phyloP scores from a whole-genome alignment of 257 asterid genomes.

The Solanum pennellii region DNA sequence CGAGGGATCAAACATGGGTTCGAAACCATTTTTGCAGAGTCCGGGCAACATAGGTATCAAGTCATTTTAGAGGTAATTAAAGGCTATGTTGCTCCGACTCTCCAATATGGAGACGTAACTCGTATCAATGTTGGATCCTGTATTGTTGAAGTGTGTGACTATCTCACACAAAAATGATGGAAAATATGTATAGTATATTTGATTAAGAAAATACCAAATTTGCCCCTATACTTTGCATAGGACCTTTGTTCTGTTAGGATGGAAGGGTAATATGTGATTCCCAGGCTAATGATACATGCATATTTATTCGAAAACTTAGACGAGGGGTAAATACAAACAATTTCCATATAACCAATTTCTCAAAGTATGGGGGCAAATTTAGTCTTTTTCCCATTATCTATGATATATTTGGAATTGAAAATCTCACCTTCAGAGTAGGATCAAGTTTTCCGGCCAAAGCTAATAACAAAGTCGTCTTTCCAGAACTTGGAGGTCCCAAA shows the following conservation, averaged over 20 bases:
- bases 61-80: too few relatives aligned
- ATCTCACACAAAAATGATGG: background rate
- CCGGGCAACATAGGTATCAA: too few relatives aligned
- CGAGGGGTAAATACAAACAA: background rate
- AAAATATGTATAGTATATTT: too few relatives aligned
- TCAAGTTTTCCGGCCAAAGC: slow-evolving; percentile 71
- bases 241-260: background rate
- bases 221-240: background rate
- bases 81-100: too few relatives aligned
- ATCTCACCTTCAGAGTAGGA: slow-evolving; percentile 25
- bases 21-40: too few relatives aligned
- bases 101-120: too few relatives aligned
- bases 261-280: background rate
- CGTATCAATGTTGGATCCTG: too few relatives aligned
- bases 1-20: too few relatives aligned
- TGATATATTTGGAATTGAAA: background rate
- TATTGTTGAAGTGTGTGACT: too few relatives aligned
- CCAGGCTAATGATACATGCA: background rate
- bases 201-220: background rate
- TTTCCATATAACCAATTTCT: background rate
- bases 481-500: slow-evolving; percentile 1
- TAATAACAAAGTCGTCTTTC: slow-evolving; percentile 22
- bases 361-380: background rate
- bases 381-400: background rate
- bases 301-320: background rate